Evolutionary conservation across 805 yeast species (phyloP), one percentile per base, ranked within the genome.

Genomic region (Zygoascus flipseniorum): DNA sequence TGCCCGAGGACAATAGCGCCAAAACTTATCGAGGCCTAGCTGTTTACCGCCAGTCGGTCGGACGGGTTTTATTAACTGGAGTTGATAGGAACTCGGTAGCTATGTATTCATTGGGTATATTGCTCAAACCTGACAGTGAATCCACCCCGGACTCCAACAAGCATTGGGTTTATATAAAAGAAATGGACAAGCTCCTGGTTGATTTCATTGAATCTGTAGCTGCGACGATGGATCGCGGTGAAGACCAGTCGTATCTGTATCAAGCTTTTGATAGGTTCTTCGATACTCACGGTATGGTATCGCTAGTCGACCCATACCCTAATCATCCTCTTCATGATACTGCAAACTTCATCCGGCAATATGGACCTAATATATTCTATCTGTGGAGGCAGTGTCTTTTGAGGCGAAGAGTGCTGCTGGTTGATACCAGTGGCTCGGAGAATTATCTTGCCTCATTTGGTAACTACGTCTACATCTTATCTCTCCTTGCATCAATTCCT

Each of bases 351-450:
- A 60, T 85, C 46, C 72, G 76, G 31, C 62, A 65, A 1, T 68
- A 82, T 50, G 90, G 95, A 0, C 90, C 93, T 0, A 68, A 83
- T 49, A 70, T 82, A 1, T 85, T 83, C 62, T 77, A 73, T 42
- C 64, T 83, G 4, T 86, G 84, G 81, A 85, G 82, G 66, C 72
- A 80, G 35, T 77, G 82, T 2, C 66, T 86, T 42, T 62, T 83
- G 35, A 69, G 93, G 18, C 76, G 80, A 54, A 69, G 80, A 39
- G 73, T 86, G 4, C 56, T 86, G 2, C 56, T 84, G 32, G 57
- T 65, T 2, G 62, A 48, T 31, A 58, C 31, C 52, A 63, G 55
- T 48, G 62, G 31, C 14, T 16, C 19, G 13, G 39, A 20, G 10
- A 41, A 16, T 20, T 31, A 41, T 42, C 49, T 47, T 23, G 54